Base-by-base conservation (phyloP, 257 asterid genomes). In the Solanum rostratum region DNA sequence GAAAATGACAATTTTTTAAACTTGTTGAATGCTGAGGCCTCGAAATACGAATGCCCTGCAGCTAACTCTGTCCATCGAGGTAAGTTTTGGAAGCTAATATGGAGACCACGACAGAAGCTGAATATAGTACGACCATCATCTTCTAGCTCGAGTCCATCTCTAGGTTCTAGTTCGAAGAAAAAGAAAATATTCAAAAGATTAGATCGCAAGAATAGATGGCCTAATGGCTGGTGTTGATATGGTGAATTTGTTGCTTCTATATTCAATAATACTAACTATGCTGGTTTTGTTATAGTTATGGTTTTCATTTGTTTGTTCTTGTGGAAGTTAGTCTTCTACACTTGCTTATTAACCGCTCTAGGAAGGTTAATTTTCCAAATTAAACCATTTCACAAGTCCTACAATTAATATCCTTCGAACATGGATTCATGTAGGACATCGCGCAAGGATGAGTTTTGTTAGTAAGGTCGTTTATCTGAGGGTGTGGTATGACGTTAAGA, bases 181-280 rank as follows among this genome's bases (percentile, higher is more conserved):
- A 86, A 74, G 20, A 88, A 41, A 76, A 78, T 90, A 86, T 83
- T 89, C 6, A 90, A 89, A 7, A 94, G 62, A 70, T 85, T 78
- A 93, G 85, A 92, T 68, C 60, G 84, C n/a, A 89, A 89, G 76
- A 89, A 89, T 74, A 88, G 85, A 91, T 95, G 97, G 97, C 98
- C 97, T 87, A 90, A 92, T 83, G 97, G 97, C 37, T 95, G 97
- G 97, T 91, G 90, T 84, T 94, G 88, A 88, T 81, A 49, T 27
- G 33, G 82, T 50, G 24, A 24, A 49, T 53, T 27, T 27, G 27
- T 16, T 76, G 45, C n/a, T 49, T 49, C 13, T 45, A 16, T 76
- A 27, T 49, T 8, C 45, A 76, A 50, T 50, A 76, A 74, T 49
- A 49, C n/a, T 33, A 33, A 33, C 46, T 30, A 3, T 68, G 24